Evolutionary conservation across 257 asterid genomes (phyloP), one percentile per base, ranked within the genome.

Genomic region (Salvia hispanica): DNA sequence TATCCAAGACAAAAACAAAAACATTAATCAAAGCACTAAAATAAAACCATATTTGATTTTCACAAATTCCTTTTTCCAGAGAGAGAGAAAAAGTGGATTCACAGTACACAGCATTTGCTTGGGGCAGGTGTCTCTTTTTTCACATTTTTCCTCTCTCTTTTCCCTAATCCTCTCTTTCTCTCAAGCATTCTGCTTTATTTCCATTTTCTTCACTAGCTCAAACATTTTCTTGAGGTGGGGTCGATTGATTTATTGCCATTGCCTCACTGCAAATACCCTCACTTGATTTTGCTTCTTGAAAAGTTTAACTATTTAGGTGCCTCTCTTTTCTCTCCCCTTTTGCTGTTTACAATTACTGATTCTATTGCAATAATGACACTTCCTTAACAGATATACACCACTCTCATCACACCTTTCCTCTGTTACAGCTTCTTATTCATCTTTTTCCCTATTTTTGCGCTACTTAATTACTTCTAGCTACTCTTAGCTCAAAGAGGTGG

Each of bases 291-390:
- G 74, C 56, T 60, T 53, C 73, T 69, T 76, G 45, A 47, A 77
- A 73, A 75, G 74, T 66, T 79, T 79, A 72, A 64, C 78, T 61
- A 74, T 59, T 73, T 69, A 65, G 87, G 84, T 77, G 63, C 65
- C 68, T 66, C 61, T 56, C 50, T 31, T 68, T 58, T 28, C 45
- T 12, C 28, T 5, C 40, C 31, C 31, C 58, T 60, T 18, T 36
- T 9, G 33, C 5, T 47, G 61, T 55, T 14, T 7, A 50, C 14
- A 10, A 50, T 18, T 53, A 31, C 74, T 66, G 46, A 50, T 76
- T 75, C 62, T 60, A 53, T 76, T 50, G 75, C 79, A 63, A 65
- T 60, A 60, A 74, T 73, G 74, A 56, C 77, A 52, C 72, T 72
- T 75, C 69, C 76, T 72, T 43, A 53, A 52, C 64, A 5, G 51